Conservation (phyloP, 1,284 basidiomycete genomes). For the Rhodotorula sp. region DNA sequence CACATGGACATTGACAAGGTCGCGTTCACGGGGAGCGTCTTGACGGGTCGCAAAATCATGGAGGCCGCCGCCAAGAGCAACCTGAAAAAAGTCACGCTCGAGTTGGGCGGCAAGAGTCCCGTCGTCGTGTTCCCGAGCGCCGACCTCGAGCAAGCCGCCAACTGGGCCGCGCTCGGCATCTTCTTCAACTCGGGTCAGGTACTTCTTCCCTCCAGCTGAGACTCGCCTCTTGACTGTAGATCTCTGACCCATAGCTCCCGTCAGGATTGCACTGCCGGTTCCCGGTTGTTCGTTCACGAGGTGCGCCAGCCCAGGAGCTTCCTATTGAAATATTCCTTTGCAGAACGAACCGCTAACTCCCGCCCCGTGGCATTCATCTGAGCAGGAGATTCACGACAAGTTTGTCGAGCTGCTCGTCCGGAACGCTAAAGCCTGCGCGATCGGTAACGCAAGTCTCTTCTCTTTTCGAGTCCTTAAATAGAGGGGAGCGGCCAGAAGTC, state of each 20-base stretch:
- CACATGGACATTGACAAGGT: slow-evolving; percentile 48
- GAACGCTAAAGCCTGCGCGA: slow-evolving; percentile 66
- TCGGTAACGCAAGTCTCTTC: slow-evolving; percentile 59
- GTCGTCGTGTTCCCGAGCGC: slow-evolving; percentile 44
- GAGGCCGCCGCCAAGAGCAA: slow-evolving; percentile 47
- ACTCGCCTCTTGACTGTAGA: too few species aligned
- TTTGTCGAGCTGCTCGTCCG: slow-evolving; percentile 67
- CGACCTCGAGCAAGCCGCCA: slow-evolving; percentile 43
- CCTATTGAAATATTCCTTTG: not conserved
- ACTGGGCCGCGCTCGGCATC: slow-evolving; percentile 40
- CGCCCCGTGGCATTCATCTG: not conserved
- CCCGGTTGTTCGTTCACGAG: slow-evolving; percentile 39
- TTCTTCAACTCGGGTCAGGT: slow-evolving; percentile 12
- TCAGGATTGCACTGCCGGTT: slow-evolving; percentile 41
- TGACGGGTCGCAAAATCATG: slow-evolving; percentile 49
- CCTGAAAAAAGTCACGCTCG: slow-evolving; percentile 49
- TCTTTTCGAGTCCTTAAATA: too few species aligned
- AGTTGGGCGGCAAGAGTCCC: slow-evolving; percentile 51
- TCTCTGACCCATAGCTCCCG: not conserved
- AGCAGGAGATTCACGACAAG: slow-evolving; percentile 65
- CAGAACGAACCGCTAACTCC: not conserved
- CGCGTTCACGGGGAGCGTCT: slow-evolving; percentile 46
- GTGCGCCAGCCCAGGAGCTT: not conserved
- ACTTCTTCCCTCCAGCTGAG: too few species aligned
- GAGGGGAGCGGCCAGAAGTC: not conserved